phyloP scores from a whole-genome alignment of 371 early-diverging fungal genomes.

The Nematocida displodere region DNA sequence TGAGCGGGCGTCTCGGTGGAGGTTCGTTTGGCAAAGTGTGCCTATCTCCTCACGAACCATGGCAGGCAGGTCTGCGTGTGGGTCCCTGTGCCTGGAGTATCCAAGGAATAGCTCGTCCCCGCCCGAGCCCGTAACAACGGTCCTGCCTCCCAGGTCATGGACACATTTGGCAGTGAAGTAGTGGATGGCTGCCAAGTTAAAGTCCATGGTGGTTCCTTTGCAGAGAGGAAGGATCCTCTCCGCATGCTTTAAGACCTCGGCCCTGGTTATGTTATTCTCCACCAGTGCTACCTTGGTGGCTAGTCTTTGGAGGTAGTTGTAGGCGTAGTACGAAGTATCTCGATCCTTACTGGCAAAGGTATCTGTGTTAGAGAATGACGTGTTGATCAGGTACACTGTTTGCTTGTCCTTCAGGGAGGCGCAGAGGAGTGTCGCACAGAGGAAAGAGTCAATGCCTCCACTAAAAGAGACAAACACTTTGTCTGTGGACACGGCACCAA shows the following conservation, averaged over 20 bases:
- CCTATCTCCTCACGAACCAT: background rate
- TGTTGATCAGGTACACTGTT: conserved; percentile 32
- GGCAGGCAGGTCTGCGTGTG: background rate
- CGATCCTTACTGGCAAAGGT: conserved; percentile 11
- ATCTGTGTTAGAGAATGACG: conserved; percentile 4
- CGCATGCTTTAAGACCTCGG: background rate
- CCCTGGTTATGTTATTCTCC: conserved; percentile 18
- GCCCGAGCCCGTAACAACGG: conserved; percentile 37
- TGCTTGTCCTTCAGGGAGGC: background rate
- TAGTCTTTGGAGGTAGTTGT: background rate
- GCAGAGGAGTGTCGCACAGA: conserved; percentile 18
- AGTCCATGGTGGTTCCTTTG: conserved; percentile 28
- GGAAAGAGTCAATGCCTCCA: conserved; percentile 48
- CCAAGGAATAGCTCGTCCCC: conserved; percentile 47
- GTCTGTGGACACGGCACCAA: background rate
- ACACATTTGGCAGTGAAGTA: conserved; percentile 22
- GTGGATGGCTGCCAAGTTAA: conserved; percentile 41
- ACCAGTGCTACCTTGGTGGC: background rate
- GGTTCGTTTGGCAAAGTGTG: conserved; percentile 3
- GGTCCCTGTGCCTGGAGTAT: conserved; percentile 28
- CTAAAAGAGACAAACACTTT: conserved; percentile 32
- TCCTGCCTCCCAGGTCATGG: background rate
- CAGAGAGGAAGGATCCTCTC: conserved; percentile 5
- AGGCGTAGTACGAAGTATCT: background rate
- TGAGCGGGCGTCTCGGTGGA: conserved; percentile 37